phyloP scores from a whole-genome alignment of 495 filamentous ascomycete genomes.

The Penicillium cinerascens region DNA sequence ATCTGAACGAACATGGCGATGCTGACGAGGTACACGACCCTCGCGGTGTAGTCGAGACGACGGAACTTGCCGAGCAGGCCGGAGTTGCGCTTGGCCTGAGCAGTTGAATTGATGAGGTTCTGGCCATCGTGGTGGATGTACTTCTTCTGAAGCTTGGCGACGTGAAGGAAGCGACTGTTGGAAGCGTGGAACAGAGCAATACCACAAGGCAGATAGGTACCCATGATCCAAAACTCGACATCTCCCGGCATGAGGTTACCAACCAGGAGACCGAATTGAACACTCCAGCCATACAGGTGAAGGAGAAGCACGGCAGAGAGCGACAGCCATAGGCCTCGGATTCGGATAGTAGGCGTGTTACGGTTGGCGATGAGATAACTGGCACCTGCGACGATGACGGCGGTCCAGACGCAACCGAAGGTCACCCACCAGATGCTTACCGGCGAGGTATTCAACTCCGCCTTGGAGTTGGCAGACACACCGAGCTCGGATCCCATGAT shows the following conservation, averaged over 20 bases:
- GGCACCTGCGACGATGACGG: constrained; percentile 49
- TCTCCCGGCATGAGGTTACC: constrained; percentile 57
- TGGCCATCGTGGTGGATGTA: constrained; percentile 19
- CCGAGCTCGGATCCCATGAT: constrained; percentile 39
- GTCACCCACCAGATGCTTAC: constrained; percentile 35
- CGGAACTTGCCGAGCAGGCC: constrained; percentile 27
- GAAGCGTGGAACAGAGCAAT: constrained; percentile 69
- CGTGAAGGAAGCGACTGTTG: constrained; percentile 62
- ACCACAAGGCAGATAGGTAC: constrained; percentile 64
- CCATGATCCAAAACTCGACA: constrained; percentile 71
- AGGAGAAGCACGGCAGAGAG: constrained; percentile 56
- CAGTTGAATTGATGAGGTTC: neutral
- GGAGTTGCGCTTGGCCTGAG: constrained; percentile 3
- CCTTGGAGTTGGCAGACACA: constrained; percentile 27
- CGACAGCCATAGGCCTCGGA: constrained; percentile 59
- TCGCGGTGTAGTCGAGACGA: constrained; percentile 26
- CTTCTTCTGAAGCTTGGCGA: constrained; percentile 47
- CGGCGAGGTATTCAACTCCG: constrained; percentile 17
- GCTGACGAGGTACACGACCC: constrained; percentile 26
- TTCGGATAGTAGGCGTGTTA: constrained; percentile 54
- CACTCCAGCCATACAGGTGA: constrained; percentile 57
- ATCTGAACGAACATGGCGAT: constrained; percentile 40
- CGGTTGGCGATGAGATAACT: constrained; percentile 54
- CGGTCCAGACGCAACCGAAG: constrained; percentile 50
- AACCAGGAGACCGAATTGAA: constrained; percentile 57